Evolutionary conservation across 306 rosid species (phyloP).

Genomic region (Crataegus laevigata): DNA sequence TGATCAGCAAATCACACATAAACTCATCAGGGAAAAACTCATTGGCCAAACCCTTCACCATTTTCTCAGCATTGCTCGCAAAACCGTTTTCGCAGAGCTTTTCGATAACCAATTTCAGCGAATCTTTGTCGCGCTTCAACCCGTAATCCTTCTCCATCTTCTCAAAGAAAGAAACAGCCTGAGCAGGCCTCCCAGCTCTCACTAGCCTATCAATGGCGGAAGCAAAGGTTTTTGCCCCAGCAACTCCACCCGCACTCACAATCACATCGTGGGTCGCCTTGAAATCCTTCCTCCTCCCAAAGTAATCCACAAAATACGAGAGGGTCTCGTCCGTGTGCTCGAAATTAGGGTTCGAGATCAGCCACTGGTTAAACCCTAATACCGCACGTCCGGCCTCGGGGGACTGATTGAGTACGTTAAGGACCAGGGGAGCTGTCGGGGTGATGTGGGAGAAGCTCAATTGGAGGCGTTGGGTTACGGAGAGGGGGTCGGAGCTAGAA

Average conservation of each 20-base stretch:
- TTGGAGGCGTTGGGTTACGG: constrained; percentile 50
- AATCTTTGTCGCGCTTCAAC: constrained; percentile 39
- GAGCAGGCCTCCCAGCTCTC: constrained; percentile 51
- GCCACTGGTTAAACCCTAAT: constrained; percentile 57
- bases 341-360: constrained; percentile 43
- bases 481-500: constrained; percentile 32
- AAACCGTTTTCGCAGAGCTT: constrained; percentile 61
- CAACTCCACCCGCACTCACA: constrained; percentile 5
- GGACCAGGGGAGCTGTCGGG: constrained; percentile 40
- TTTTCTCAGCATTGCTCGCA: constrained; percentile 62
- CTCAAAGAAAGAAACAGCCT: constrained; percentile 57
- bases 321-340: constrained; percentile 51
- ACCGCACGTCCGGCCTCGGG: constrained; percentile 58
- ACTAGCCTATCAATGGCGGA: constrained; percentile 55
- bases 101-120: constrained; percentile 51
- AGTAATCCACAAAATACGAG: constrained; percentile 53
- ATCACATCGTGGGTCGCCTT: constrained; percentile 58
- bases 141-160: constrained; percentile 74
- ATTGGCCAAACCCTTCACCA: constrained; percentile 59
- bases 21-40: constrained; percentile 61
- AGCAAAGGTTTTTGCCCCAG: constrained; percentile 46
- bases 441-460: constrained; percentile 61
- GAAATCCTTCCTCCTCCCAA: constrained; percentile 76
- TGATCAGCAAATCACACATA: constrained; percentile 52
- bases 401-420: constrained; percentile 43